phyloP scores from a whole-genome alignment of 805 yeast genomes.

The Yamadazyma scolyti region DNA sequence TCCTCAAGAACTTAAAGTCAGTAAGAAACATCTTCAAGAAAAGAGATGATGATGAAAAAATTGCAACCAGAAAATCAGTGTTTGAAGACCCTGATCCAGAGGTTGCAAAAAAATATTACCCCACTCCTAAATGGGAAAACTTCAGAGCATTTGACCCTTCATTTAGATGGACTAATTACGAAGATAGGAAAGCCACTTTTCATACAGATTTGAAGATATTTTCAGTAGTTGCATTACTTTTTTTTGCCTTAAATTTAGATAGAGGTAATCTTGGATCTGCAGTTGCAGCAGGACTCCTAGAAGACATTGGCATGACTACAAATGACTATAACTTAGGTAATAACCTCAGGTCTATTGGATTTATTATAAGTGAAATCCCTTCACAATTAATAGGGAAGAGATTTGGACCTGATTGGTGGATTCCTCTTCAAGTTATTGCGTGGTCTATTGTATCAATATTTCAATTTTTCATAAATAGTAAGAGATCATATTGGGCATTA shows the following conservation, averaged over 20 bases:
- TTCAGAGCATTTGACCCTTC: background rate
- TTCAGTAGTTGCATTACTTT: constrained; percentile 56
- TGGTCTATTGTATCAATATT: too few relatives aligned
- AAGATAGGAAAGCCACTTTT: too few relatives aligned
- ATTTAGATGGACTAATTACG: background rate
- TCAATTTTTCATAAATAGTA: too few relatives aligned
- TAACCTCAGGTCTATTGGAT: constrained; percentile 50
- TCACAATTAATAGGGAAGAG: constrained; percentile 61
- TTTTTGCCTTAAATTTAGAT: constrained; percentile 56
- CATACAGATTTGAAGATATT: constrained; percentile 40
- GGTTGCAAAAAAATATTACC: too few relatives aligned
- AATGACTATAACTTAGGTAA: constrained; percentile 58
- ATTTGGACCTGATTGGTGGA: constrained; percentile 60
- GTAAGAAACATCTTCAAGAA: too few relatives aligned
- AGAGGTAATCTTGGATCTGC: constrained; percentile 57
- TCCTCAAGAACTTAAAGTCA: too few relatives aligned
- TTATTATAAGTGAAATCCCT: constrained; percentile 58
- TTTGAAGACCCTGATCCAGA: too few relatives aligned
- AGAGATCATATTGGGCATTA: too few relatives aligned
- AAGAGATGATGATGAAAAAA: too few relatives aligned
- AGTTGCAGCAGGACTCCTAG: constrained; percentile 51
- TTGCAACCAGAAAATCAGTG: too few relatives aligned
- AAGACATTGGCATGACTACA: constrained; percentile 51
- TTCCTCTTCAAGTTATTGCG: constrained; percentile 51
- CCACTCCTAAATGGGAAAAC: too few relatives aligned